Conservation (phyloP, 1,139 yeast genomes). For the Nadsonia commutata region DNA sequence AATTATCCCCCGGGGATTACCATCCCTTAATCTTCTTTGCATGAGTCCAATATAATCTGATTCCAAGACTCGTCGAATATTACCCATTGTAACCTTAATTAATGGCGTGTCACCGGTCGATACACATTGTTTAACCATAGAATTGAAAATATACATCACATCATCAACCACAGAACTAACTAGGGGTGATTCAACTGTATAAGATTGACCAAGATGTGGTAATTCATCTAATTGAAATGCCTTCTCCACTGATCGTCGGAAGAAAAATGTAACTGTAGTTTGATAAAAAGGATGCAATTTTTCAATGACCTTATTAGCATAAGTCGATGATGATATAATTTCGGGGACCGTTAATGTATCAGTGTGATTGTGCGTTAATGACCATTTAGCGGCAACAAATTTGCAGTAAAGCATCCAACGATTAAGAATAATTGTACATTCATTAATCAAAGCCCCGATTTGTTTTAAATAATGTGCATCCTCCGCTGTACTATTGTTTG, state of each 20-base stretch:
- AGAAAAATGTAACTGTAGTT: conserved; percentile 45
- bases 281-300: conserved; percentile 51
- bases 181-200: conserved; percentile 39
- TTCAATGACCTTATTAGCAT: conserved; percentile 41
- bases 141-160: conserved; percentile 55
- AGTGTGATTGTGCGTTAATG: conserved; percentile 17
- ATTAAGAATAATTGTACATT: conserved; percentile 61
- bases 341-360: conserved; percentile 21
- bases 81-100: conserved; percentile 36
- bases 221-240: conserved; percentile 69
- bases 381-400: conserved; percentile 58
- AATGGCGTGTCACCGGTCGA: conserved; percentile 46
- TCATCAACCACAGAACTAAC: conserved; percentile 83
- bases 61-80: conserved; percentile 31
- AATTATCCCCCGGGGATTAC: conserved; percentile 4
- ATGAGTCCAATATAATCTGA: conserved; percentile 33
- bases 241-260: conserved; percentile 68
- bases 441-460: conserved; percentile 38
- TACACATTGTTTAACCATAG: conserved; percentile 42
- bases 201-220: conserved; percentile 30
- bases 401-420: conserved; percentile 78
- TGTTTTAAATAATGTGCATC: not conserved
- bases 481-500: conserved; percentile 10
- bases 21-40: conserved; percentile 38
- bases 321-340: conserved; percentile 39